Evolutionary conservation across 768 basidiomycete genomes (phyloP), one percentile per base, ranked within the genome.

Genomic region (Leccinum pellstonianum): DNA sequence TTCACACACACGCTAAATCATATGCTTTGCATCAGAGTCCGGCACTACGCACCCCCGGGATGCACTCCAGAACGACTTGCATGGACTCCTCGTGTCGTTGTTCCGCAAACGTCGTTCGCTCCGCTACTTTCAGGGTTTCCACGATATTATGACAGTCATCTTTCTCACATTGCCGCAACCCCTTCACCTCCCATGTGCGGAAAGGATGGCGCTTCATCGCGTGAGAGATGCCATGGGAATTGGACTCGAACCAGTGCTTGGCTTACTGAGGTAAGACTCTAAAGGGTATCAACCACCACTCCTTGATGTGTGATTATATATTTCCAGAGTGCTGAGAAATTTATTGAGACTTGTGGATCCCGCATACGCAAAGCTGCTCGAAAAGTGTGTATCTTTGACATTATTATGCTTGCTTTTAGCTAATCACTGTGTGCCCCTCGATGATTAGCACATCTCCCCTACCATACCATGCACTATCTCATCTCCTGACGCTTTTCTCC

Each of bases 41-140:
- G 56, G 41, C 33, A 33, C 59, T 29, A 55, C 46, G 11, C 61
- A 61, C 15, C 19, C 60, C 35, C 80, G 79, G 57, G 86, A 86
- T 55, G 64, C 72, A 3, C 81, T 93, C 23, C 86, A 95, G 75
- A 72, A 73, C 23, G 80, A 85, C 48, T 78, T 97, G 21, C 81
- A 93, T 70, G 77, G 79, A 25, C 82, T 96, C 33, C 82, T 97
- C 56, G 85, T 93, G 4, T 77, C 83, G 8, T 66, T 95, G 14
- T 88, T 97, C 68, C 82, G 92, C 31, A 85, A 80, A 68, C 81
- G 87, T 56, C 87, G 87, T 12, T 82, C 79, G 38, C 75, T 96
- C 54, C 83, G 82, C 68, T 98, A 97, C 73, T 96, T 95, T 65
- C 71, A 95, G 86, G 95, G 95, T 49, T 96, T 91, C 73, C 95